A percentile compares a stretch with the other conserved stretches of the same genome.
phyloP scores from a whole-genome alignment of 805 yeast species.

The Ogataea methanolica region DNA sequence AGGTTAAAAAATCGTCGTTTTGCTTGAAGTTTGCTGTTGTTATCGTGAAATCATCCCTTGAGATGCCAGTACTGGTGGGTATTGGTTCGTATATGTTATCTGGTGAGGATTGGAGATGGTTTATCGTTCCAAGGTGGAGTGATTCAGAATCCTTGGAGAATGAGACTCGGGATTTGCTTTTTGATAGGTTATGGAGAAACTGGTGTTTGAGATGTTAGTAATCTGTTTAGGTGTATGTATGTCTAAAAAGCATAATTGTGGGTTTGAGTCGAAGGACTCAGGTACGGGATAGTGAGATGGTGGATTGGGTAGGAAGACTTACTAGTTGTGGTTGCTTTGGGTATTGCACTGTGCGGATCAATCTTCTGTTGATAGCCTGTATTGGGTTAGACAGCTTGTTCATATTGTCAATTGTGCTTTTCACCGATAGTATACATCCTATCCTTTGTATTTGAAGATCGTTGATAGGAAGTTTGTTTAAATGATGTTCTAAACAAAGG shows the following conservation, averaged over 20 bases:
- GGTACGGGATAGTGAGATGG: no score
- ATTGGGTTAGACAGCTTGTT: slow-evolving; percentile 1
- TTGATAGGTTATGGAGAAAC: slow-evolving; percentile 20
- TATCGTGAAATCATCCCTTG: slow-evolving; percentile 7
- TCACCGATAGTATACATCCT: not conserved
- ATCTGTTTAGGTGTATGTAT: no score
- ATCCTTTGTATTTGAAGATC: no score
- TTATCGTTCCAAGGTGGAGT: slow-evolving; percentile 22
- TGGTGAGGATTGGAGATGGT: no score
- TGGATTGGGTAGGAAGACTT: slow-evolving; percentile 2
- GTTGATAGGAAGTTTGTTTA: no score
- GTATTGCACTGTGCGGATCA: slow-evolving; percentile 20
- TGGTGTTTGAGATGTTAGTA: slow-evolving; percentile 3
- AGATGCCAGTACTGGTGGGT: not conserved
- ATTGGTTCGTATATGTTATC: not conserved
- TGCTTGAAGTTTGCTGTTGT: slow-evolving; percentile 22
- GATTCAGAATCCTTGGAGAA: slow-evolving; percentile 25
- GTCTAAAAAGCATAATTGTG: no score
- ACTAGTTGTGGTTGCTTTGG: slow-evolving; percentile 24
- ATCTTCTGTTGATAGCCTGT: slow-evolving; percentile 12
- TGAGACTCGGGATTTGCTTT: slow-evolving; percentile 19
- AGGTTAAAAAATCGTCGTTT: slow-evolving; percentile 19
- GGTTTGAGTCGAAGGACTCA: no score
- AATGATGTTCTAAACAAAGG: no score
- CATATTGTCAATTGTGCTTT: not conserved